These are phyloP conservation scores for Penicillium herquei DNA, from an alignment of 495 filamentous ascomycete species.

Conservation along the genomic window DNA sequence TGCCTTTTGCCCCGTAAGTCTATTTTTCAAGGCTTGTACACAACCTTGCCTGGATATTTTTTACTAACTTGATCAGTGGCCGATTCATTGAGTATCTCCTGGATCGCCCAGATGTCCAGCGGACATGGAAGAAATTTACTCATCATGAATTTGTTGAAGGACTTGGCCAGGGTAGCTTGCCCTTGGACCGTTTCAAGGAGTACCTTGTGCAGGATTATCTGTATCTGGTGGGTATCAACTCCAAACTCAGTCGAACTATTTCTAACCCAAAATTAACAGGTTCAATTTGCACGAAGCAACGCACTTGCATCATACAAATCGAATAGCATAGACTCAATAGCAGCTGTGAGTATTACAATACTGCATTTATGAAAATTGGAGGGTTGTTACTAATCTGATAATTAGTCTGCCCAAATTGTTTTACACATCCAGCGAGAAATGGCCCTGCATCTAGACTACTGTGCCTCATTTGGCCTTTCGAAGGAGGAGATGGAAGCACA, in stretches of 20 bases:
- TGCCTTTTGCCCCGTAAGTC: constrained; percentile 81
- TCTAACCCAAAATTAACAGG: constrained; percentile 38
- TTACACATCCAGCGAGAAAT: constrained; percentile 76
- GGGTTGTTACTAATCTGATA: not conserved
- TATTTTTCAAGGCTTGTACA: not conserved
- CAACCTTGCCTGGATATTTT: too few species aligned
- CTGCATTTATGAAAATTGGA: not conserved
- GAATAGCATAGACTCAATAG: constrained; percentile 68
- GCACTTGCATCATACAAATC: constrained; percentile 81
- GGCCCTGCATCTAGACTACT: constrained; percentile 76
- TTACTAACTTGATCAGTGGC: constrained; percentile 50
- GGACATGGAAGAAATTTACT: constrained; percentile 69
- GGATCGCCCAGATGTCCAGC: constrained; percentile 67
- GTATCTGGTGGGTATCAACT: constrained; percentile 63
- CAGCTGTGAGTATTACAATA: constrained; percentile 45
- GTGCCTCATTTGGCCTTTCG: constrained; percentile 74
- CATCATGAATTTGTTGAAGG: constrained; percentile 76
- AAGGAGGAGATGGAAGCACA: constrained; percentile 68
- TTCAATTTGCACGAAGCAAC: constrained; percentile 84
- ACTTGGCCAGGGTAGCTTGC: constrained; percentile 73
- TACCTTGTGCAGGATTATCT: constrained; percentile 90
- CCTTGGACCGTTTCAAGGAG: constrained; percentile 70
- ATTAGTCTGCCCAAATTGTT: constrained; percentile 67
- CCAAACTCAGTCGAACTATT: not conserved
- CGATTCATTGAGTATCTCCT: constrained; percentile 83